Evolutionary conservation across 352 stramenopile species (phyloP), one percentile per base, ranked within the genome.

Genomic region (Globisporangium cylindrosporum): DNA sequence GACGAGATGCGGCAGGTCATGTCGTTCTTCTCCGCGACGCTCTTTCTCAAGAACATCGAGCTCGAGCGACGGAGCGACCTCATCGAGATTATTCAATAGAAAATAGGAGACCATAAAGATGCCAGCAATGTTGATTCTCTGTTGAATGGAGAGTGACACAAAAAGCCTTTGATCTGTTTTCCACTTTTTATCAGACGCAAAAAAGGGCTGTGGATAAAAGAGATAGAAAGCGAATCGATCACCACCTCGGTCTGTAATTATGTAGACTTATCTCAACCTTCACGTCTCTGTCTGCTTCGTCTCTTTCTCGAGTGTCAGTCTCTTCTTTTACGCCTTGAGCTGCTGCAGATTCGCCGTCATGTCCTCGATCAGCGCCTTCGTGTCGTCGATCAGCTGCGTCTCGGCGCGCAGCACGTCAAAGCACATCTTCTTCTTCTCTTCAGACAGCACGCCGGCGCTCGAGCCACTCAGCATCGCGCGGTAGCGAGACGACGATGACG

Each of bases 351-450:
- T 84, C 32, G 75, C 68, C 12, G 65, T 81, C 66, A 95, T 73
- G 49, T 93, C 85, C 38, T 89, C 73, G 20, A 95, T 73, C 62
- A 92, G 60, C 51, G 79, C 72, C 69, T 91, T 92, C 54, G 85
- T 80, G 64, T 93, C 81, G 57, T 92, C 87, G 55, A 95, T 92
- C 41, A 95, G 67, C 73, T 95, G 82, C 62, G 82, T 91, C 72
- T 95, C 87, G 22, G 87, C 87, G 25, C 78, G 76, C 64, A 95
- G 74, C 36, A 95, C 87, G 51, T 95, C 84, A 64, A 82, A 90
- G 71, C 84, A 92, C 79, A 95, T 95, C 56, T 84, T 80, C 69
- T 91, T 89, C 75, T 91, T 92, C 10, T 92, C 87, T 10, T 82
- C 80, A 9, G 87, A 88, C 8, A 92, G 69, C 41, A 59, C 66